phyloP scores from a whole-genome alignment of 805 yeast species.

The Dipodascopsis uninucleata region DNA sequence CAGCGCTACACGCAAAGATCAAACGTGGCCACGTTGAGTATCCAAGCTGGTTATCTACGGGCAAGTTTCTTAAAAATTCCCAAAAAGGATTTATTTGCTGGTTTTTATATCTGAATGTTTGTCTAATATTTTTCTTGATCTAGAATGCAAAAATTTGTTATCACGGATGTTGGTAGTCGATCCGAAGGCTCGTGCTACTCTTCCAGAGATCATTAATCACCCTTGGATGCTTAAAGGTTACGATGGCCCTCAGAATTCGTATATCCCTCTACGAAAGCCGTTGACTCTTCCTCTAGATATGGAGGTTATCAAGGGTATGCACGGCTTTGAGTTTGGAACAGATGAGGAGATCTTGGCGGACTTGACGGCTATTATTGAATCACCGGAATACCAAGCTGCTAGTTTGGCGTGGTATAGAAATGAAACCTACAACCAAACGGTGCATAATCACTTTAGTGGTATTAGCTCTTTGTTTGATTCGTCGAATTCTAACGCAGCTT shows the following conservation, averaged over 20 bases:
- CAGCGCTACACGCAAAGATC: constrained; percentile 88
- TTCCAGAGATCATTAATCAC: constrained; percentile 75
- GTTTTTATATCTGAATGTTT: neutral
- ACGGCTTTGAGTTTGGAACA: constrained; percentile 73
- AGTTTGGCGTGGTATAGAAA: constrained; percentile 57
- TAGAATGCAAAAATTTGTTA: constrained; percentile 67
- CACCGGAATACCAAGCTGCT: constrained; percentile 63
- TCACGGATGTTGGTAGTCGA: constrained; percentile 90
- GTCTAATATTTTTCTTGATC: neutral
- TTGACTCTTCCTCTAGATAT: constrained; percentile 64
- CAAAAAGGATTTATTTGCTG: neutral
- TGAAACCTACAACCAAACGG: constrained; percentile 25
- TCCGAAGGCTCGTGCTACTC: constrained; percentile 72
- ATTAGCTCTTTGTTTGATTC: neutral
- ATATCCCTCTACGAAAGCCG: constrained; percentile 76
- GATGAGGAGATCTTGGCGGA: constrained; percentile 55
- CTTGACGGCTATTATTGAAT: constrained; percentile 54
- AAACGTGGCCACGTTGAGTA: constrained; percentile 90
- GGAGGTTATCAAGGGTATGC: constrained; percentile 67
- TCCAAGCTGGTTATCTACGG: constrained; percentile 74
- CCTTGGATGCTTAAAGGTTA: constrained; percentile 95
- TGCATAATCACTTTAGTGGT: too few species aligned
- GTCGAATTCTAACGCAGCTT: neutral
- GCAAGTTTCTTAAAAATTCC: constrained; percentile 4
- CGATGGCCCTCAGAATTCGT: constrained; percentile 65